Evolutionary conservation across 2,329 filamentous ascomycete genomes (phyloP).

Genomic region (Rhinocladiella mackenziei): DNA sequence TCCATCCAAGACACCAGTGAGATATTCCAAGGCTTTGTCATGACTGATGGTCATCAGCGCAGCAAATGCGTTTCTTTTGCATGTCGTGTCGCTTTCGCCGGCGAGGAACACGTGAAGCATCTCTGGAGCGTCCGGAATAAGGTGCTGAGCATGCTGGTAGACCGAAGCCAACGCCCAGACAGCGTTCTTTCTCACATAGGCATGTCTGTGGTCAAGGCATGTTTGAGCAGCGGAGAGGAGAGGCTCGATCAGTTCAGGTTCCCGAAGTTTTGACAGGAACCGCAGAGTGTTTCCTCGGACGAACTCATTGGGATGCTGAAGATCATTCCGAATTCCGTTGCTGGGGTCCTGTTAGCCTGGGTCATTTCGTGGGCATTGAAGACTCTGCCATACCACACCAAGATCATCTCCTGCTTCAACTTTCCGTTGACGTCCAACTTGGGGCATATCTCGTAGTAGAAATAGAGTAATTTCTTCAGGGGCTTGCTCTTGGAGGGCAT

Average conservation of each 20-base stretch:
- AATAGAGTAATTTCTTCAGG: constrained; percentile 96
- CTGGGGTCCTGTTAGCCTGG: too few relatives aligned
- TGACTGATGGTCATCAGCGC: constrained; percentile 88
- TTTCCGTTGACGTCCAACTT: constrained; percentile 91
- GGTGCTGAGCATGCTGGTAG: constrained; percentile 78
- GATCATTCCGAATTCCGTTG: constrained; percentile 95
- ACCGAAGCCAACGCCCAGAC: constrained; percentile 94
- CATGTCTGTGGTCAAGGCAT: constrained; percentile 93
- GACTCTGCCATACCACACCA: constrained; percentile 95
- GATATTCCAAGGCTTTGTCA: constrained; percentile 82
- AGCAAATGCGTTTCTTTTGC: constrained; percentile 96
- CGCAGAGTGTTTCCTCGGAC: constrained; percentile 96
- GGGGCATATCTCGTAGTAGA: constrained; percentile 93
- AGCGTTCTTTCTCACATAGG: constrained; percentile 96
- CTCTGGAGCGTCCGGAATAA: constrained; percentile 94
- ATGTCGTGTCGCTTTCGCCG: constrained; percentile 86
- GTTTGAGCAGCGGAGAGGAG: constrained; percentile 85
- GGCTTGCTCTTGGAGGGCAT: constrained; percentile 98
- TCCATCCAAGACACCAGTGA: constrained; percentile 85
- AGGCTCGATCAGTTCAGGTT: constrained; percentile 93
- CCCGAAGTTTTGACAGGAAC: constrained; percentile 93
- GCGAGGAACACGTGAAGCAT: constrained; percentile 86
- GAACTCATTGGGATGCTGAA: constrained; percentile 97
- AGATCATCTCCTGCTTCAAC: constrained; percentile 98
- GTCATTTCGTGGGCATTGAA: constrained; percentile 31